Evolutionary conservation across 495 filamentous ascomycete genomes (phyloP).

Genomic region (Gamarada debralockiae): DNA sequence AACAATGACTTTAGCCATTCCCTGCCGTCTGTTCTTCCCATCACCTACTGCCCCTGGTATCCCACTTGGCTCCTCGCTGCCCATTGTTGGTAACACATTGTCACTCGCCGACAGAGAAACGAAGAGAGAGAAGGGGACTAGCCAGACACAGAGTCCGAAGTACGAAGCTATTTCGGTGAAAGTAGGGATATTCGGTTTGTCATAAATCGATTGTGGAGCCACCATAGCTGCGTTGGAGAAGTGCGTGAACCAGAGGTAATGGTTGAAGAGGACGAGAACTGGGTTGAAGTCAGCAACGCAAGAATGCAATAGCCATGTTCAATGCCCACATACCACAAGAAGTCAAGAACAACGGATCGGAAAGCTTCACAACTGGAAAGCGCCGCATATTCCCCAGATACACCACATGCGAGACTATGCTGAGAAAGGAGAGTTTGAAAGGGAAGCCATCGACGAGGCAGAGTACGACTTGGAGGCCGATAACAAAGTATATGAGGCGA

Average conservation of each 20-base stretch:
- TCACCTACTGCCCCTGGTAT: constrained; percentile 35
- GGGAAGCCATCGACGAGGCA: constrained; percentile 83
- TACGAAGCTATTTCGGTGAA: constrained; percentile 96
- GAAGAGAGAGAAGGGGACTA: constrained; percentile 93
- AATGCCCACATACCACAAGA: constrained; percentile 64
- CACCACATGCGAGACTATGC: constrained; percentile 76
- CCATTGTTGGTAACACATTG: constrained; percentile 88
- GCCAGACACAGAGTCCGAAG: constrained; percentile 95
- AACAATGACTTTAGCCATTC: constrained; percentile 87
- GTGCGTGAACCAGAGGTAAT: constrained; percentile 94
- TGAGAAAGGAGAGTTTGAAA: constrained; percentile 63
- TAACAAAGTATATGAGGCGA: constrained; percentile 80
- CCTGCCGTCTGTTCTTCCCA: constrained; percentile 60
- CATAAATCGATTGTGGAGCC: constrained; percentile 44
- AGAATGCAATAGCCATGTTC: too few relatives aligned
- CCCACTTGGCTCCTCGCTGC: constrained; percentile 37
- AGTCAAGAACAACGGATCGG: constrained; percentile 80
- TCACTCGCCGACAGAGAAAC: constrained; percentile 90
- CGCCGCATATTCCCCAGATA: constrained; percentile 86
- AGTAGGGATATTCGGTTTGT: constrained; percentile 54
- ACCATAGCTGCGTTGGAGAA: constrained; percentile 61
- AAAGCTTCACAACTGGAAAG: constrained; percentile 85
- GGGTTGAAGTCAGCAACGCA: not conserved
- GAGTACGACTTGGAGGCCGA: constrained; percentile 70
- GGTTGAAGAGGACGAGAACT: constrained; percentile 86